Evolutionary conservation across 768 basidiomycete genomes (phyloP).

Genomic region (Pleurotus djamor): DNA sequence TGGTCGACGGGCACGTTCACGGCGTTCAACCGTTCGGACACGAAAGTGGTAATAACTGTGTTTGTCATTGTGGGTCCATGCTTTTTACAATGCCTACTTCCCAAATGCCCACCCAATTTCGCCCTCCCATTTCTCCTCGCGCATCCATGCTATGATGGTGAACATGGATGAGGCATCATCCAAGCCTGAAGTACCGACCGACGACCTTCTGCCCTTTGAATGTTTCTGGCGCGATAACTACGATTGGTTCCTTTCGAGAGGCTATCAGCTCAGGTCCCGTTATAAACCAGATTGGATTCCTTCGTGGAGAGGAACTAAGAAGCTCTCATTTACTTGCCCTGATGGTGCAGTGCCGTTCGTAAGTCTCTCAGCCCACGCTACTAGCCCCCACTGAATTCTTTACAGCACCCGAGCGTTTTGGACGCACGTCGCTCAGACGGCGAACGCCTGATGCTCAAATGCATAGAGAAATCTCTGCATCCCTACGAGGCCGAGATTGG

Average conservation of each 20-base stretch:
- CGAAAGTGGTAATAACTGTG: too few relatives aligned
- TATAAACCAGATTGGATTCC: constrained; percentile 27
- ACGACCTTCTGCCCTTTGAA: constrained; percentile 9
- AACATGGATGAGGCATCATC: background rate
- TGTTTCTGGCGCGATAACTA: constrained; percentile 20
- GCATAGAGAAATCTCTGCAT: constrained; percentile 9
- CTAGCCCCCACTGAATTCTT: too few relatives aligned
- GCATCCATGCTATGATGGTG: too few relatives aligned
- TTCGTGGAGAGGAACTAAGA: constrained; percentile 19
- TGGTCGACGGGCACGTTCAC: too few relatives aligned
- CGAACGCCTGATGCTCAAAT: constrained; percentile 19
- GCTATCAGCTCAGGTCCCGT: constrained; percentile 23
- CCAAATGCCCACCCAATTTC: too few relatives aligned
- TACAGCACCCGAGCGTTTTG: constrained; percentile 9
- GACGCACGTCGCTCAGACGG: constrained; percentile 28
- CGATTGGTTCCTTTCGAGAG: constrained; percentile 17
- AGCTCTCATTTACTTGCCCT: constrained; percentile 5
- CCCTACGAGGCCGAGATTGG: constrained; percentile 23
- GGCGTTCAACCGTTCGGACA: too few relatives aligned
- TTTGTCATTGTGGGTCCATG: too few relatives aligned
- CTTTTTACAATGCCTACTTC: too few relatives aligned
- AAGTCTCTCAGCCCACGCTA: too few relatives aligned
- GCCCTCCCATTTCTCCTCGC: too few relatives aligned
- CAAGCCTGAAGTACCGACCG: background rate
- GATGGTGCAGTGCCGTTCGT: constrained; percentile 6